Evolutionary conservation across 345 rosid genomes (phyloP).

Genomic region (Angophora floribunda): DNA sequence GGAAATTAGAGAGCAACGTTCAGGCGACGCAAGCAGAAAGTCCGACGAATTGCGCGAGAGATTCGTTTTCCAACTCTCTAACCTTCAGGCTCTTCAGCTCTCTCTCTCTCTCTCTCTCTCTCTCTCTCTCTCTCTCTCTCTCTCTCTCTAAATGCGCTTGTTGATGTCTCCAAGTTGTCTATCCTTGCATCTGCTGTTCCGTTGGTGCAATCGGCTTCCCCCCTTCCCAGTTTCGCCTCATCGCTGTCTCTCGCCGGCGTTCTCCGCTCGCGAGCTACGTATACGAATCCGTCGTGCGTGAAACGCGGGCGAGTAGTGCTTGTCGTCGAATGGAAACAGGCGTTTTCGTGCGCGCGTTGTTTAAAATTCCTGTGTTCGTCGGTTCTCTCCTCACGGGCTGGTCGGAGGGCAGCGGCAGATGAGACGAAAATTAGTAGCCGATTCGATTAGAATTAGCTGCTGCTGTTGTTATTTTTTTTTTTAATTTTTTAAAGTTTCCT

Average conservation of each 20-base stretch:
- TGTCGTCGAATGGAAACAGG: background rate
- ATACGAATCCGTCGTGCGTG: background rate
- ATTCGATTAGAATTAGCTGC: background rate
- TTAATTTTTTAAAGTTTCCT: background rate
- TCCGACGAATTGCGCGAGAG: constrained; percentile 29
- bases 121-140: background rate
- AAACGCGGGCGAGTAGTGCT: background rate
- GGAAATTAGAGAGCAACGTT: constrained; percentile 21
- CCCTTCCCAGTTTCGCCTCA: background rate
- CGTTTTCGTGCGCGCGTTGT: background rate
- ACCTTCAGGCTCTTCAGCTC: constrained; percentile 47
- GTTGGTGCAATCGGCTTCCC: background rate
- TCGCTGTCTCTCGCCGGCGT: background rate
- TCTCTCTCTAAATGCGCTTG: background rate
- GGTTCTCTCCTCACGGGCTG: background rate
- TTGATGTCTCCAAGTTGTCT: background rate
- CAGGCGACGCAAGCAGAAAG: constrained; percentile 36
- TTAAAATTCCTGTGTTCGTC: background rate
- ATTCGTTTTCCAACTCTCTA: constrained; percentile 42
- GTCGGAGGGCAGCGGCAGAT: background rate
- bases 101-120: background rate
- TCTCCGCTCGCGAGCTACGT: background rate
- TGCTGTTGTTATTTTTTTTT: background rate
- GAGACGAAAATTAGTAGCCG: background rate
- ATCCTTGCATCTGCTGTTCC: background rate